Evolutionary conservation across 805 yeast species (phyloP), one percentile per base, ranked within the genome.

Genomic region (Wickerhamomyces bisporus): DNA sequence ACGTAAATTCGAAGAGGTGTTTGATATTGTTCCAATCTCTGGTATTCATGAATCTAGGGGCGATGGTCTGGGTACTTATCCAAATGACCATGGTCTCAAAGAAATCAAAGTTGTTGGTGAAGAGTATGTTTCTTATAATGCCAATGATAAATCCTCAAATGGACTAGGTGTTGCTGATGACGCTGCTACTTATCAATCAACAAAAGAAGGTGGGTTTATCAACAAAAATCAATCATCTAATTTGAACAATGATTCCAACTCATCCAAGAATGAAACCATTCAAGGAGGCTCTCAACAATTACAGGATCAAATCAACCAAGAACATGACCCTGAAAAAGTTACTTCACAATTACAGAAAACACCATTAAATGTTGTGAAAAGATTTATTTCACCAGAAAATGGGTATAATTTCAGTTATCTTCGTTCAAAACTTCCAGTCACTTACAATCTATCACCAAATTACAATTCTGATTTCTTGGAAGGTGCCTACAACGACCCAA

Each of bases 1-100:
- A 54, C 58, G 70, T 59, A 71, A 59, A 44, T 82, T 81, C 58
- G 70, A 77, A 34, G 81, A 86, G 25, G 57, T 83, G 41, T 64
- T 78, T 38, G 87, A 84, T 37, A 62, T 71, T 30, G 86, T 85
- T 37, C 94, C 93, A 43, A 56, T 84, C 36, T 76, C 82, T 35
- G 87, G 63, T 4, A 59, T 68, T 27, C 45, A 53, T 18, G 54
- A 57, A 37, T 60, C 67, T 9, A 59, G 65, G 45, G 66, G 67
- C 26, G 61, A 70, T 44, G 63, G 65, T 6, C 12, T 28, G 11
- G 61, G 55, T 42, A 50, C 49, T n/a, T 83, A 83, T 54, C 86
- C 88, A 49, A 61, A 59, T 57, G 91, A 84, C 55, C 81, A 78
- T 51, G 93, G 93, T 28, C 56, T 50, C 44, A 62, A 66, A 37